Percentiles rank a stretch among this genome's conserved stretches.
Evolutionary conservation across 306 rosid genomes (phyloP).

Genomic region (Quillaja saponaria): DNA sequence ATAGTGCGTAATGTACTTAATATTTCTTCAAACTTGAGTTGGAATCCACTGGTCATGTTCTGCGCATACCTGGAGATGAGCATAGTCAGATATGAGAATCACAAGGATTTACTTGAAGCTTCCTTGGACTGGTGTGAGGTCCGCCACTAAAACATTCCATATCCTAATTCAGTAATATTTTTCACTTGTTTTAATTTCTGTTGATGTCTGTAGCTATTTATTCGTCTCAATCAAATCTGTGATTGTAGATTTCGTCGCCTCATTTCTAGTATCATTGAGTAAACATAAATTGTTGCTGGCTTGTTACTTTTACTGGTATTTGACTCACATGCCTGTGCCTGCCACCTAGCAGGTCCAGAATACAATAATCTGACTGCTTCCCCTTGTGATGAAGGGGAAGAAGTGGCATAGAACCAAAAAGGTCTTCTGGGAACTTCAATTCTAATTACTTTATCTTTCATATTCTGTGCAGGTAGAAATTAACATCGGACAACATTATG

Average conservation of each 20-base stretch:
- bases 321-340: not conserved
- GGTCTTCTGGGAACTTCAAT: conserved; percentile 12
- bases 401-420: conserved; percentile 14
- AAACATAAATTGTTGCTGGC: conserved; percentile 14
- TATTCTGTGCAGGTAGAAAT: conserved; percentile 78
- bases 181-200: conserved; percentile 12
- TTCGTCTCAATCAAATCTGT: conserved; percentile 14
- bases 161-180: conserved; percentile 6
- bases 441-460: conserved; percentile 5
- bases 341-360: no score
- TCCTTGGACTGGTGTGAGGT: conserved; percentile 99
- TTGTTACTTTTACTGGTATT: conserved; percentile 20
- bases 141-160: conserved; percentile 33
- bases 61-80: conserved; percentile 77
- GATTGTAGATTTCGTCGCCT: not conserved
- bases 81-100: conserved; percentile 68
- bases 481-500: conserved; percentile 73
- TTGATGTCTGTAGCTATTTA: conserved; percentile 1
- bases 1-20: conserved; percentile 68
- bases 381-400: not conserved
- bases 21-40: conserved; percentile 55
- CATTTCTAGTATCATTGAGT: not conserved
- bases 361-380: no score
- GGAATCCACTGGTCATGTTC: conserved; percentile 90
- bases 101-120: conserved; percentile 59